These are phyloP conservation scores for Puccinia coronata DNA, from an alignment of 1,284 basidiomycete genomes.

Conservation along the genomic window DNA sequence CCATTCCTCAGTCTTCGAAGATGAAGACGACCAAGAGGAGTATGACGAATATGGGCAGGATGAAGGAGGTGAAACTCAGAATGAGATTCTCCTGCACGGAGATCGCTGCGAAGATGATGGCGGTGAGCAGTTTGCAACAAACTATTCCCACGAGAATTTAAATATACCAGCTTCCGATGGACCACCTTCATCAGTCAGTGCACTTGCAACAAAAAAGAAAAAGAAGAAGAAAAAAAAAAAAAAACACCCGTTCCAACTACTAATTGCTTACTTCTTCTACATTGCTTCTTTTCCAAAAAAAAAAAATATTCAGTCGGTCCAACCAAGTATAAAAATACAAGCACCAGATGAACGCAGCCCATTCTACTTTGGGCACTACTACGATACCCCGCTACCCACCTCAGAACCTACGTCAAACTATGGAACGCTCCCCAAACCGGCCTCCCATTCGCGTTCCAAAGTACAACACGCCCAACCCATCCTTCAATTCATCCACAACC, in stretches of 20 bases:
- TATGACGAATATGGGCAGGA: not conserved
- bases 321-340: not conserved
- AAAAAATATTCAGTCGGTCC: not conserved
- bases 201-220: no score
- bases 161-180: no score
- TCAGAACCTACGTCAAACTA: constrained; percentile 6
- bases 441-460: not conserved
- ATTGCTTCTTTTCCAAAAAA: not conserved
- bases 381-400: not conserved
- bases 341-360: constrained; percentile 24
- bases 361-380: constrained; percentile 13
- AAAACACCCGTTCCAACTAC: no score
- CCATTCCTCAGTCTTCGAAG: not conserved
- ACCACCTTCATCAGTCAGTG: no score
- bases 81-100: no score
- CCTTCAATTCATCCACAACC: not conserved
- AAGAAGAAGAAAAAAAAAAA: no score
- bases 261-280: no score
- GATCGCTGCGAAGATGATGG: no score
- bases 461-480: not conserved
- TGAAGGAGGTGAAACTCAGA: no score
- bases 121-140: no score
- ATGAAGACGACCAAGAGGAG: not conserved
- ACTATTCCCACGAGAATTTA: no score
- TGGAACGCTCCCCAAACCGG: constrained; percentile 20